These are phyloP conservation scores for Aspergillus persii DNA, from an alignment of 2,329 filamentous ascomycete genomes.

Conservation along the genomic window DNA sequence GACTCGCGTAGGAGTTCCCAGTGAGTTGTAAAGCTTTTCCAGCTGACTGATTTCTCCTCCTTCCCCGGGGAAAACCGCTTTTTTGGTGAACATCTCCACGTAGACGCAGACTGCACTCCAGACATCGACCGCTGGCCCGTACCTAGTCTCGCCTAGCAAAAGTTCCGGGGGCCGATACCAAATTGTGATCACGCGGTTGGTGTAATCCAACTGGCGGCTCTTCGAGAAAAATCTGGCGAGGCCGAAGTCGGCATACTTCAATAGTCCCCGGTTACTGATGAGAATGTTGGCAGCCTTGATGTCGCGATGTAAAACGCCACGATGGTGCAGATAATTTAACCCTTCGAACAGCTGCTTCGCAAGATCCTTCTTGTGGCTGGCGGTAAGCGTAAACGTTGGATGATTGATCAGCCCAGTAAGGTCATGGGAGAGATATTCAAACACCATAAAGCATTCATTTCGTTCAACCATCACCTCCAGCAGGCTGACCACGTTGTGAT, in stretches of 20 bases:
- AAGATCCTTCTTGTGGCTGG: conserved; percentile 87
- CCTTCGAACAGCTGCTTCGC: conserved; percentile 91
- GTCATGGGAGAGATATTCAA: conserved; percentile 96
- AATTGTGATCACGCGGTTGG: conserved; percentile 97
- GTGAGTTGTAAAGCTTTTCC: conserved; percentile 90
- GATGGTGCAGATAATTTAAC: conserved; percentile 85
- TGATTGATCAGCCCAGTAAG: conserved; percentile 93
- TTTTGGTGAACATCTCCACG: conserved; percentile 90
- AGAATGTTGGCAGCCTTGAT: conserved; percentile 98
- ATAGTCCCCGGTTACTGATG: conserved; percentile 79
- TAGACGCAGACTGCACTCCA: conserved; percentile 98
- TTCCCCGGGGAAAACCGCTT: conserved; percentile 92
- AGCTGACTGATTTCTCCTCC: conserved; percentile 94
- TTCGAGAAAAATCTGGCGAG: conserved; percentile 96
- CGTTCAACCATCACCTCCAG: conserved; percentile 99
- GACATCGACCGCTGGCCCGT: conserved; percentile 85
- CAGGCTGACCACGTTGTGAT: conserved; percentile 80
- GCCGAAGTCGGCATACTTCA: conserved; percentile 95
- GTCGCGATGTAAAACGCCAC: conserved; percentile 93
- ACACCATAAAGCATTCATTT: conserved; percentile 99
- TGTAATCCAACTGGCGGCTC: conserved; percentile 87
- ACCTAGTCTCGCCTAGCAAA: conserved; percentile 85
- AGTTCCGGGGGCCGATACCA: conserved; percentile 94
- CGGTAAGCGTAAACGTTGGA: conserved; percentile 80
- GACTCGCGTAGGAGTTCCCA: conserved; percentile 79